phyloP scores from a whole-genome alignment of 1,139 yeast species.

The Pneumocystis murina region DNA sequence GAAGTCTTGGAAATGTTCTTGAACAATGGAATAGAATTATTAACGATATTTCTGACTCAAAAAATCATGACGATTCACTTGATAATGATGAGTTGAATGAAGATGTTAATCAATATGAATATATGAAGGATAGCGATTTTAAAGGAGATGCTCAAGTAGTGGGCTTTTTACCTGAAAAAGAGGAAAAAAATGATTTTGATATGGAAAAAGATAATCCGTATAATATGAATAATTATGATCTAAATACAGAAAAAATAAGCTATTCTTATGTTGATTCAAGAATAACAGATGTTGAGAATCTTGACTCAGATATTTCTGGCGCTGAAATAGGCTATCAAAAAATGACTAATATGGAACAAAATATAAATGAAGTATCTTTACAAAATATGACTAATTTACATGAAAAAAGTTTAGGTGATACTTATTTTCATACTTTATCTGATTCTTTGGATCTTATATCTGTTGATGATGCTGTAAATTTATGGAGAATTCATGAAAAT shows the following conservation, averaged over 20 bases:
- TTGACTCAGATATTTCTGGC: slow-evolving; percentile 10
- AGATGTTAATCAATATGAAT: slow-evolving; percentile 69
- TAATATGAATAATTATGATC: slow-evolving; percentile 16
- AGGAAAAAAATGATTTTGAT: slow-evolving; percentile 62
- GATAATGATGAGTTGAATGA: not conserved
- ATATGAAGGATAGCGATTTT: slow-evolving; percentile 63
- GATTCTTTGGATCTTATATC: slow-evolving; percentile 21
- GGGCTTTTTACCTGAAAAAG: slow-evolving; percentile 74
- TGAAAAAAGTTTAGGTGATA: slow-evolving; percentile 19
- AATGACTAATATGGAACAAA: slow-evolving; percentile 19
- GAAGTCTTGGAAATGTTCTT: slow-evolving; percentile 9
- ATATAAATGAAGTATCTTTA: slow-evolving; percentile 15
- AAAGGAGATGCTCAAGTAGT: slow-evolving; percentile 75
- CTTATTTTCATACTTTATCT: not conserved
- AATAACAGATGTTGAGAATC: slow-evolving; percentile 6
- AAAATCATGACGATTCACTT: not conserved
- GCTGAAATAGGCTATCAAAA: slow-evolving; percentile 15
- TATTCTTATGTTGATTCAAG: slow-evolving; percentile 14
- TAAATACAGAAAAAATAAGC: slow-evolving; percentile 7
- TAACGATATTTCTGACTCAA: slow-evolving; percentile 3
- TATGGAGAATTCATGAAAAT: slow-evolving; percentile 73
- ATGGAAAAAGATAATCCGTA: slow-evolving; percentile 34
- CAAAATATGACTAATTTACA: slow-evolving; percentile 23
- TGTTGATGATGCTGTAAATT: slow-evolving; percentile 51
- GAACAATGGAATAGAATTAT: slow-evolving; percentile 7